A percentile compares a stretch with the other conserved stretches of the same genome.
Conservation (phyloP, 495 filamentous ascomycete genomes). For the Podospora bellae-mahoneyi region DNA sequence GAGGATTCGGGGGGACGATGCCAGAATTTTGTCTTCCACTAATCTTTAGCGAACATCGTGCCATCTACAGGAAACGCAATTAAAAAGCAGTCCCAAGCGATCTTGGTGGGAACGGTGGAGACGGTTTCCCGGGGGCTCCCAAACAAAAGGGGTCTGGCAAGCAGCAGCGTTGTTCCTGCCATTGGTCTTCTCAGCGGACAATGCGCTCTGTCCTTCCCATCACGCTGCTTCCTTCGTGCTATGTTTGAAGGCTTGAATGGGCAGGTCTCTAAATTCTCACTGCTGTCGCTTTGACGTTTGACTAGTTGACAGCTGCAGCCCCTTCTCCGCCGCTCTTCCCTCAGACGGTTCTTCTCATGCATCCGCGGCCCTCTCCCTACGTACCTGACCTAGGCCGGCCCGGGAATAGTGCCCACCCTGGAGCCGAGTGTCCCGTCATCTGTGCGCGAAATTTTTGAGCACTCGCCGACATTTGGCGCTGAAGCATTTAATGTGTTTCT, state of each 20-base stretch:
- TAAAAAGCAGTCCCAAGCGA: not conserved
- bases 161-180: not conserved
- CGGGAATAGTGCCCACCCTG: too few relatives aligned
- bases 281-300: not conserved
- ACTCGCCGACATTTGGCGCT: not conserved
- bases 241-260: not conserved
- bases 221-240: too few relatives aligned
- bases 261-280: not conserved
- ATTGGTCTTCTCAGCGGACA: too few relatives aligned
- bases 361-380: not conserved
- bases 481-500: not conserved
- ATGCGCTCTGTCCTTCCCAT: too few relatives aligned
- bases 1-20: not conserved
- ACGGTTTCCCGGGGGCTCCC: not conserved
- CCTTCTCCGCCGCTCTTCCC: not conserved
- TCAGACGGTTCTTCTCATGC: not conserved
- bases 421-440: not conserved
- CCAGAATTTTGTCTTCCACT: not conserved
- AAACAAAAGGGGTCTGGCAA: not conserved
- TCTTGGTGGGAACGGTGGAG: not conserved
- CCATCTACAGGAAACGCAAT: not conserved
- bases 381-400: too few relatives aligned
- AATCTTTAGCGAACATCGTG: not conserved
- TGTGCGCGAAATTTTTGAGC: not conserved
- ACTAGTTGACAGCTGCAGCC: not conserved